Evolutionary conservation across 768 basidiomycete genomes (phyloP).

Genomic region (Mycena floridula): DNA sequence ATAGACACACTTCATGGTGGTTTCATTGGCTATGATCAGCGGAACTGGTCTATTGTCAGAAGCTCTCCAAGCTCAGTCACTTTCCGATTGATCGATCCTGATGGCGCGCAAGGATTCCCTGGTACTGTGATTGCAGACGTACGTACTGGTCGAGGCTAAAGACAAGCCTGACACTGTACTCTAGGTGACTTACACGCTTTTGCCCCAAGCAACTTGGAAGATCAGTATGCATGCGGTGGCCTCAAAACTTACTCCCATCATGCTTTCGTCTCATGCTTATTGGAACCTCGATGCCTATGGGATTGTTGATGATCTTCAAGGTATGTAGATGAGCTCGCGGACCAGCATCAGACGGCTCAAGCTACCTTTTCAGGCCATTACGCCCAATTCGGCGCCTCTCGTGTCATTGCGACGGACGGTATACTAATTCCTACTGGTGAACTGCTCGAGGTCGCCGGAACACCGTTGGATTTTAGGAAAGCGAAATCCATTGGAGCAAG

Average conservation of each 20-base stretch:
- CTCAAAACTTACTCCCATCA: slow-evolving; percentile 33
- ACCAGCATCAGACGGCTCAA: too few species aligned
- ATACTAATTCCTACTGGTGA: slow-evolving; percentile 34
- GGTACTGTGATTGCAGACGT: slow-evolving; percentile 32
- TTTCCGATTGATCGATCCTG: slow-evolving; percentile 34
- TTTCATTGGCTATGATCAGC: slow-evolving; percentile 35
- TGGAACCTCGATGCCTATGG: slow-evolving; percentile 41
- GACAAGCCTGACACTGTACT: too few species aligned
- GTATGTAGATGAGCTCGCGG: too few species aligned
- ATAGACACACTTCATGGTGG: slow-evolving; percentile 44
- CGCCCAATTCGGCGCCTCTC: slow-evolving; percentile 30
- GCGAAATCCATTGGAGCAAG: slow-evolving; percentile 32
- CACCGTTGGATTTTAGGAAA: slow-evolving; percentile 35
- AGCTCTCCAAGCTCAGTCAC: slow-evolving; percentile 30
- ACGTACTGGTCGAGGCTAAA: too few species aligned
- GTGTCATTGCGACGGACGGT: slow-evolving; percentile 33
- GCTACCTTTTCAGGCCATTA: slow-evolving; percentile 25
- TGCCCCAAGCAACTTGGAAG: slow-evolving; percentile 28
- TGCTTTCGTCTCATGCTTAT: slow-evolving; percentile 37
- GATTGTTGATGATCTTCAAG: slow-evolving; percentile 31
- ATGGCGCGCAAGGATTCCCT: slow-evolving; percentile 42
- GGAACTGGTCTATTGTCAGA: slow-evolving; percentile 32
- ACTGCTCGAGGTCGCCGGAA: slow-evolving; percentile 27
- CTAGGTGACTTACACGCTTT: slow-evolving; percentile 30
- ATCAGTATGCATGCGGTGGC: slow-evolving; percentile 32